Base-by-base conservation (phyloP, 257 asterid genomes). In the Petrea volubilis region DNA sequence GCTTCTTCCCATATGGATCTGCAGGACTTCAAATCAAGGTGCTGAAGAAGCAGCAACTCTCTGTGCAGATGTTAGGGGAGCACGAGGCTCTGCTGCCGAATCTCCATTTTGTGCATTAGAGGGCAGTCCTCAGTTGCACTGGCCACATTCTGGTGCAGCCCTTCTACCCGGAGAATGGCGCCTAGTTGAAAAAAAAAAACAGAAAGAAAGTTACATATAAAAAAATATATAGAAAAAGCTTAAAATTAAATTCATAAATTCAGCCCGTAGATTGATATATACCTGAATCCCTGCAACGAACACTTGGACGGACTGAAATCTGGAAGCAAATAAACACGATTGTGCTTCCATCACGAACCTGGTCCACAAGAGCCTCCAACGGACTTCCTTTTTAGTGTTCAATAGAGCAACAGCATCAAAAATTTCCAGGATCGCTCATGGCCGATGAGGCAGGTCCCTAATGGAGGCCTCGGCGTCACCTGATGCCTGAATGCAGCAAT, bases 271-370 rank as follows among this genome's bases (percentile, higher is more conserved):
- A 44, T 64, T 63, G 46, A 66, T 67, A 51, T 12, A 25, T 74
- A 91, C 99, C 98, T 89, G 97, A 79, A 94, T 76, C 68, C 99
- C 99, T 3, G 99, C 98, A 49, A 88, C 90, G 67, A 88, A 85
- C 46, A 94, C 99, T 82, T 94, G 97, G 64, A 94, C 95, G 72
- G 86, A 84, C 68, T 82, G 98, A 77, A 89, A 91, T 88, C 91
- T 29, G 99, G 98, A 82, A 94, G 97, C 83, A 94, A 84, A 78
- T 89, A 90, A 31, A 85, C 96, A 64, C 97, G 97, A 64, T 75
- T 0, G 97, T 91, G 91, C 97, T 94, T 73, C 99, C 99, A 85
- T 90, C 96, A 31, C 98, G 97, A 67, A 84, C 93, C 82, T 88
- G 94, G 85, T 94, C 97, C 70, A 94, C 99, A 50, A 91, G 76